phyloP scores from a whole-genome alignment of 2,329 filamentous ascomycete species.

The Paecilomyces variotii region DNA sequence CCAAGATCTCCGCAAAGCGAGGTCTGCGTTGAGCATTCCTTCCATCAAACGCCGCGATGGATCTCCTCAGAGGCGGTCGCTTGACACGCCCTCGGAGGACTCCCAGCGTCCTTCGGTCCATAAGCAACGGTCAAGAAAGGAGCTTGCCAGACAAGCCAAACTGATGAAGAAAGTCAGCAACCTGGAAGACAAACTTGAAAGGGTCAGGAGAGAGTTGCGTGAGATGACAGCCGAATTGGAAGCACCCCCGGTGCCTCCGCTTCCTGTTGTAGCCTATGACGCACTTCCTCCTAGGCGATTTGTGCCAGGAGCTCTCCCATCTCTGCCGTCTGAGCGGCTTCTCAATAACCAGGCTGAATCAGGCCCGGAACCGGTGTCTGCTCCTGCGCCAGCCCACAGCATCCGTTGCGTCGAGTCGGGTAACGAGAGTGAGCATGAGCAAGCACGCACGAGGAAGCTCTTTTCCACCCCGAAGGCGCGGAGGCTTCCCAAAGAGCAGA shows the following conservation, averaged over 20 bases:
- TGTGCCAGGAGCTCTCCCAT: slow-evolving; percentile 35
- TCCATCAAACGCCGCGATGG: slow-evolving; percentile 17
- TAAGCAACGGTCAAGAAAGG: slow-evolving; percentile 46
- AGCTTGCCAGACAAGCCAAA: slow-evolving; percentile 50
- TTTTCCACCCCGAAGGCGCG: slow-evolving; percentile 8
- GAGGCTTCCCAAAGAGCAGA: slow-evolving; percentile 8
- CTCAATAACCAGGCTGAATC: slow-evolving; percentile 24
- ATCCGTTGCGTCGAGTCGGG: slow-evolving; percentile 1
- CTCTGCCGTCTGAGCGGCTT: slow-evolving; percentile 40
- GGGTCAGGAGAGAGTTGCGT: slow-evolving; percentile 47
- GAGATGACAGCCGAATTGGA: slow-evolving; percentile 37
- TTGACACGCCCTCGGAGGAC: slow-evolving; percentile 16
- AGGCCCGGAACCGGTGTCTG: slow-evolving; percentile 2
- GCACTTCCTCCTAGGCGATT: slow-evolving; percentile 27
- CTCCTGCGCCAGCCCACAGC: slow-evolving; percentile 4
- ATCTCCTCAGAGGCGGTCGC: slow-evolving; percentile 22
- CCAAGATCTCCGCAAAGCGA: slow-evolving; percentile 28
- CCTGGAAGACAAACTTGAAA: slow-evolving; percentile 50
- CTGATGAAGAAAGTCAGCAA: slow-evolving; percentile 53
- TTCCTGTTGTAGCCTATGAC: slow-evolving; percentile 15
- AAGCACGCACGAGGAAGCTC: neutral
- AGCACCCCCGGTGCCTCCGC: slow-evolving; percentile 12
- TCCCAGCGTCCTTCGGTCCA: slow-evolving; percentile 26
- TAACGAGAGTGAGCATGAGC: neutral
- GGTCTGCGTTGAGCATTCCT: slow-evolving; percentile 21